A percentile compares a stretch with the other conserved stretches of the same genome.
These are phyloP conservation scores for Fusarium scirpi DNA, from an alignment of 2,329 filamentous ascomycete species.

Conservation along the genomic window DNA sequence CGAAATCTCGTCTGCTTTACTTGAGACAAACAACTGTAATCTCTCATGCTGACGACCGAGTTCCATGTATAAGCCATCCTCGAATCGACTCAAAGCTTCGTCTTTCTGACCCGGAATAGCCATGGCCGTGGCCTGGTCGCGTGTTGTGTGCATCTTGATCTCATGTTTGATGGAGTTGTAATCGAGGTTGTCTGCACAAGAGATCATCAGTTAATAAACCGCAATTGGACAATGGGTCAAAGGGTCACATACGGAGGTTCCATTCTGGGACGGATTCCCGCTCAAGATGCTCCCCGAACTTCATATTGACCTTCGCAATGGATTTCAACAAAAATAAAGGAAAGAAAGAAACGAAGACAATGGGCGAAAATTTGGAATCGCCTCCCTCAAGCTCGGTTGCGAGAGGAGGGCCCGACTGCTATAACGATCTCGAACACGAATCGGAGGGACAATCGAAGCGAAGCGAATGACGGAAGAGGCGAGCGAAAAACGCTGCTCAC, in stretches of 20 bases:
- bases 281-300: constrained; percentile 69
- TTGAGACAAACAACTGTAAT: constrained; percentile 81
- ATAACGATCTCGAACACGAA: constrained; percentile 18
- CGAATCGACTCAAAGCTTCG: constrained; percentile 70
- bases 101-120: constrained; percentile 79
- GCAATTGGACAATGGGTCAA: constrained; percentile 5
- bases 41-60: constrained; percentile 81
- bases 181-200: constrained; percentile 80
- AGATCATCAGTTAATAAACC: constrained; percentile 13
- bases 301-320: constrained; percentile 47
- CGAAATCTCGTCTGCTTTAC: constrained; percentile 83
- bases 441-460: constrained; percentile 11
- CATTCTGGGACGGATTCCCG: constrained; percentile 84
- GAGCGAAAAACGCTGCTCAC: constrained; percentile 31
- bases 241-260: constrained; percentile 72
- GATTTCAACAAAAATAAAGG: neutral
- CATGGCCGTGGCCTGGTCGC: constrained; percentile 75
- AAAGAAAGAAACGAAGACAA: neutral
- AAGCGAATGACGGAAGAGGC: constrained; percentile 23
- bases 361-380: constrained; percentile 7
- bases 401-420: neutral
- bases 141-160: constrained; percentile 83
- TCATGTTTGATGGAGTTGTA: constrained; percentile 88
- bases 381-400: constrained; percentile 7
- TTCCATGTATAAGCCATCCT: constrained; percentile 77